Conservation (phyloP, 169 alveolate genomes). For the Plasmodium cynomolgi region DNA sequence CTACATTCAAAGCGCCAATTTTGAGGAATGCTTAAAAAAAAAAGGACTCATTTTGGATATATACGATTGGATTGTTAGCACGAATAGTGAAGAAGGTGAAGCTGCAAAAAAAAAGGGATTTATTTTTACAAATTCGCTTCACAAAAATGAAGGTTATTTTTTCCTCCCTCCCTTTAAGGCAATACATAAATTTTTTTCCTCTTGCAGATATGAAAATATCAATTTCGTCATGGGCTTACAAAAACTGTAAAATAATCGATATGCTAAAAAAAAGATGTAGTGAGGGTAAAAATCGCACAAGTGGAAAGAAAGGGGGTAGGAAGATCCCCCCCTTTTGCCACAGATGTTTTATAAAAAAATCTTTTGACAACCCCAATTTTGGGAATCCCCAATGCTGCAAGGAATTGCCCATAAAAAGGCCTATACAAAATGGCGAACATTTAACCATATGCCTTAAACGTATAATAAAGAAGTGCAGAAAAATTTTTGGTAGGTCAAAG, state of each 20-base stretch:
- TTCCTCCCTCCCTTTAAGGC: neutral
- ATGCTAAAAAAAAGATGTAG: conserved; percentile 8
- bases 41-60: conserved; percentile 57
- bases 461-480: conserved; percentile 10
- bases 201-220: conserved; percentile 27
- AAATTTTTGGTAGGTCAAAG: conserved; percentile 3
- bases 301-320: neutral
- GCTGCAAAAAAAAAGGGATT: neutral
- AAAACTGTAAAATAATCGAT: conserved; percentile 32
- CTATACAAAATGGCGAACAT: conserved; percentile 5
- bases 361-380: conserved; percentile 17
- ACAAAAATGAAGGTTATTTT: neutral
- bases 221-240: conserved; percentile 54
- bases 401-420: conserved; percentile 36
- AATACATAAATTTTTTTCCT: neutral
- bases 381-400: conserved; percentile 23
- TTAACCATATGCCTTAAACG: conserved; percentile 13
- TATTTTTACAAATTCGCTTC: neutral
- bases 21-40: conserved; percentile 20
- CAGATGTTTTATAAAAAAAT: conserved; percentile 49
- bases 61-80: conserved; percentile 35
- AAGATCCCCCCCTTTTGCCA: conserved; percentile 13
- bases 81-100: neutral
- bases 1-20: neutral
- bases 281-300: neutral